Evolutionary conservation across 2,329 filamentous ascomycete species (phyloP).

Genomic region (Trichoderma koningii): DNA sequence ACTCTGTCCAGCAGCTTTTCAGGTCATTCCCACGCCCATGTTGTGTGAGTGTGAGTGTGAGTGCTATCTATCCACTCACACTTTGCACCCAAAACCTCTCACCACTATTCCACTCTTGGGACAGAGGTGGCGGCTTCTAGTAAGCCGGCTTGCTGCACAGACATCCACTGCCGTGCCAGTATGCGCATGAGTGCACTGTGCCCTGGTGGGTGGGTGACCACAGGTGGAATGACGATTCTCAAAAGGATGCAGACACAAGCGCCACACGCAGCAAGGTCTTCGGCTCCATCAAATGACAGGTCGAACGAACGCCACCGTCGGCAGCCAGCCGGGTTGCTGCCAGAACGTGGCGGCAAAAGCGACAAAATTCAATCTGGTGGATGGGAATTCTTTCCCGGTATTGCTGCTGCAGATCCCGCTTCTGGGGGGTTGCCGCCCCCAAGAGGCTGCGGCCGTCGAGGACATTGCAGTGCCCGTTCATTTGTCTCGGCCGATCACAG

Average conservation of each 20-base stretch:
- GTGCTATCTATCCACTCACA: slow-evolving; percentile 4
- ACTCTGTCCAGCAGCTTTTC: slow-evolving; percentile 7
- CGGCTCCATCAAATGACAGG: slow-evolving; percentile 24
- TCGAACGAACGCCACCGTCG: slow-evolving; percentile 26
- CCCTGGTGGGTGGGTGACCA: slow-evolving; percentile 10
- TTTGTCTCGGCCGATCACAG: background rate
- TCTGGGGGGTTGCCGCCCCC: background rate
- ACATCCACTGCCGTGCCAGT: background rate
- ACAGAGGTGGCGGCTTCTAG: slow-evolving; percentile 8
- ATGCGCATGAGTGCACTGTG: slow-evolving; percentile 12
- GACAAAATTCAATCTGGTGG: slow-evolving; percentile 5
- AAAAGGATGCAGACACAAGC: slow-evolving; percentile 17
- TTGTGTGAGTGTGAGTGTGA: slow-evolving; percentile 9
- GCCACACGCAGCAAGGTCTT: background rate
- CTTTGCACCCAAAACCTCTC: slow-evolving; percentile 11
- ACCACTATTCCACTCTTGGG: slow-evolving; percentile 11
- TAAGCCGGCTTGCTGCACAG: slow-evolving; percentile 8
- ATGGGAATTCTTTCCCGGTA: background rate
- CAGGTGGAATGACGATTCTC: slow-evolving; percentile 18
- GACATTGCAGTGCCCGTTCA: too few species aligned
- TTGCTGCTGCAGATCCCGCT: slow-evolving; percentile 18
- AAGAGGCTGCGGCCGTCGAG: background rate
- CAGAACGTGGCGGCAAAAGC: slow-evolving; percentile 6
- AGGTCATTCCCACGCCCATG: slow-evolving; percentile 3
- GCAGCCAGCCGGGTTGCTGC: slow-evolving; percentile 24